These are phyloP conservation scores for Brettanomyces nanus DNA, from an alignment of 805 yeast species.

Conservation along the genomic window DNA sequence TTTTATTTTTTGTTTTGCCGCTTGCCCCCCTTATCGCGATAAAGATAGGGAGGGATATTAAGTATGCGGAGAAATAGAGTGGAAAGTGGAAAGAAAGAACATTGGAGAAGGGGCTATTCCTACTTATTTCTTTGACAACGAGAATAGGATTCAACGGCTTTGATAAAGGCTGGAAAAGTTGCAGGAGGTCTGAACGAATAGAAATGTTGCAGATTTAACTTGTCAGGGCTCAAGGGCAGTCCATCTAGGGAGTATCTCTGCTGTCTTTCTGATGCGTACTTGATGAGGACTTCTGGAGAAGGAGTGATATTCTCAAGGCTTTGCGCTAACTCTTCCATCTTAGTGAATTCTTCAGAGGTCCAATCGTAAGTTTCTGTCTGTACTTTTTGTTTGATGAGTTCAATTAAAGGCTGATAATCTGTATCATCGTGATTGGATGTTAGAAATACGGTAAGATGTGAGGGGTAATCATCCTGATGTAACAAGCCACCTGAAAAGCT, in stretches of 20 bases:
- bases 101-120: no score
- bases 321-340: neutral
- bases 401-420: constrained; percentile 1
- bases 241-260: constrained; percentile 9
- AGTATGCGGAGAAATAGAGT: no score
- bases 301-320: neutral
- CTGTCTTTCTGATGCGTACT: constrained; percentile 4
- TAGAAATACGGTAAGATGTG: constrained; percentile 12
- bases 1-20: neutral
- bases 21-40: no score
- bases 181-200: constrained; percentile 3
- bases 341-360: neutral
- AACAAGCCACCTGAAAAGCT: neutral
- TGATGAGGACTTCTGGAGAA: constrained; percentile 4
- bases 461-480: neutral
- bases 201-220: neutral
- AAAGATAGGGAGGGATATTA: no score
- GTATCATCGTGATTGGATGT: constrained; percentile 8
- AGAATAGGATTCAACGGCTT: constrained; percentile 5
- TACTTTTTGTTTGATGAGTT: neutral
- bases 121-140: no score
- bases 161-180: constrained; percentile 9
- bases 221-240: constrained; percentile 3
- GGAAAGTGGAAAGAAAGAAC: no score
- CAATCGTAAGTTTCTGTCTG: neutral